Base-by-base conservation (phyloP, 768 basidiomycete species). In the Psilocybe tampanensis region DNA sequence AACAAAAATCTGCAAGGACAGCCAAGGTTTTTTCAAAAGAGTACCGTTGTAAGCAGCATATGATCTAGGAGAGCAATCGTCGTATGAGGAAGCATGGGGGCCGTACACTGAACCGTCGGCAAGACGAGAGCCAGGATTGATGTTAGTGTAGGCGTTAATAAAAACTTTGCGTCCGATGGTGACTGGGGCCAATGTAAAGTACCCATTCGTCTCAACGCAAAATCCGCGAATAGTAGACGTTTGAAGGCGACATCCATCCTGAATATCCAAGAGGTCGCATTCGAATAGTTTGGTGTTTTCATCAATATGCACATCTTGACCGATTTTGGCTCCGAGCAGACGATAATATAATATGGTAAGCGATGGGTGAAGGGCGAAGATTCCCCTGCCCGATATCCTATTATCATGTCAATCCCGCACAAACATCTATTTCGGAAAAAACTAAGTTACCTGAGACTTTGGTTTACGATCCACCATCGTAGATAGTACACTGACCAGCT, bases 401-500 rank as follows among this genome's bases (percentile, higher is more conserved):
- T 8, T 26, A 2, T 26, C 33, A 3, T 13, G 12, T 39, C n/a
- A 4, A 44, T 12, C 21, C 12, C 44, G 24, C n/a, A 11, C 7
- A 22, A 26, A 22, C 8, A 23, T 41, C 8, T 12, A 39, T 29
- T 17, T 7, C 21, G 2, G 44, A 5, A 17, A 21, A 12, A 11
- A 36, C 4, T 23, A 45, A 52, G 19, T 44, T 26, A 71, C 66
- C 73, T 67, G 11, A 79, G 54, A 29, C 64, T 64, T 58, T 75
- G 73, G 62, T 79, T 74, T 26, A 76, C 75, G 39, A 79, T 67
- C 77, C 77, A 79, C 73, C 76, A 79, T 0, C 77, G 74, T 11
- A 79, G 64, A 48, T 79, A 72, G 51, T 78, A 79, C 2, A 44
- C 55, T n/a, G 74, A 74, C 74, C 75, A 79, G 65, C 71, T 74